A percentile compares a stretch with the other conserved stretches of the same genome.
These are phyloP conservation scores for Pseudofabraea citricarpa DNA, from an alignment of 2,329 filamentous ascomycete genomes.

Conservation along the genomic window DNA sequence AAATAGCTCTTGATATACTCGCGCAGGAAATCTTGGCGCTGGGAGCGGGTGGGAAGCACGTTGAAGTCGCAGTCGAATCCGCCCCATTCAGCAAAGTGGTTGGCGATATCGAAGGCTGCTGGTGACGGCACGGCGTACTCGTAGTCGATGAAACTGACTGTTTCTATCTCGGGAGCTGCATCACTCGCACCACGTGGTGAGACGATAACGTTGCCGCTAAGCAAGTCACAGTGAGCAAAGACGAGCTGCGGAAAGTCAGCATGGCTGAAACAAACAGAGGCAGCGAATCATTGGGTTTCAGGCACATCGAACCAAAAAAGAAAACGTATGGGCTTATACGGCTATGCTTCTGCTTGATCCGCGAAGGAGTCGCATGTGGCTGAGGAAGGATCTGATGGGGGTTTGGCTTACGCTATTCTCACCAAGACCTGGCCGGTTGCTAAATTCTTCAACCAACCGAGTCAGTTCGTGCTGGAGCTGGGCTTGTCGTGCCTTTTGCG, in stretches of 20 bases:
- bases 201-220: conserved; percentile 96
- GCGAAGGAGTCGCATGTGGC: not conserved
- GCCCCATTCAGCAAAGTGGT: conserved; percentile 98
- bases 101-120: conserved; percentile 92
- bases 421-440: conserved; percentile 72
- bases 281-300: not conserved
- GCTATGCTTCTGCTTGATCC: too few species aligned
- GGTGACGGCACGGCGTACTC: conserved; percentile 95
- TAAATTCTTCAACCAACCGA: conserved; percentile 64
- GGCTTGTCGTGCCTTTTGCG: conserved; percentile 62
- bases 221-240: conserved; percentile 90
- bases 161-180: conserved; percentile 33
- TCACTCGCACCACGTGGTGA: conserved; percentile 44
- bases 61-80: conserved; percentile 92
- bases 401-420: conserved; percentile 62
- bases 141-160: conserved; percentile 91
- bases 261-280: not conserved
- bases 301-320: too few species aligned
- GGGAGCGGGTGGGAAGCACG: conserved; percentile 71
- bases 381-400: not conserved
- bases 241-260: conserved; percentile 55
- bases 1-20: conserved; percentile 80
- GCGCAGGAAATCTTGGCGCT: conserved; percentile 74
- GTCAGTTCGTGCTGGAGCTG: conserved; percentile 71
- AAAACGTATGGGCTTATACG: too few species aligned